Evolutionary conservation across 129 eudicot species (phyloP).

Genomic region (Saposhnikovia divaricata): DNA sequence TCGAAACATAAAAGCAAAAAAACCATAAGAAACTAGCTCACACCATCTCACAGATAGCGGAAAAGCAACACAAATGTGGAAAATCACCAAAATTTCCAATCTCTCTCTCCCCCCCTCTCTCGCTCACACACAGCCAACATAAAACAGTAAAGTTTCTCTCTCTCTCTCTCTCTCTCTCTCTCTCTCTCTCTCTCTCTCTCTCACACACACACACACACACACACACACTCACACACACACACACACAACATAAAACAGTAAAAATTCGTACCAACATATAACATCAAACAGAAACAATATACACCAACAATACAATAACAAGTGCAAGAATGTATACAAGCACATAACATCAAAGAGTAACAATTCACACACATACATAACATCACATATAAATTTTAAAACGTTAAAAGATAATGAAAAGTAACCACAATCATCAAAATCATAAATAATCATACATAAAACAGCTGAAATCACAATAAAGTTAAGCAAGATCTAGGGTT

Average conservation of each 20-base stretch:
- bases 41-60: background rate
- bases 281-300: background rate
- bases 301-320: background rate
- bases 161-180: too few relatives aligned
- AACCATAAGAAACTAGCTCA: background rate
- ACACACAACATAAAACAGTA: too few relatives aligned
- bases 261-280: background rate
- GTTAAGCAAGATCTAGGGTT: conserved; percentile 7
- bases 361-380: background rate
- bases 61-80: background rate
- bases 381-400: background rate
- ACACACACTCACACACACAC: too few relatives aligned
- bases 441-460: background rate
- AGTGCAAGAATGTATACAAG: background rate
- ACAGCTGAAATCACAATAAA: background rate
- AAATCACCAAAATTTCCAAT: background rate
- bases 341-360: background rate
- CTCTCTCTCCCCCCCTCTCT: background rate
- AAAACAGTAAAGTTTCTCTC: background rate
- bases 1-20: background rate
- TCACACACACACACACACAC: too few relatives aligned
- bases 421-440: background rate
- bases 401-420: background rate
- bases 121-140: too few relatives aligned
- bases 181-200: too few relatives aligned